These are phyloP conservation scores for Candida montana DNA, from an alignment of 805 yeast species.

Conservation along the genomic window DNA sequence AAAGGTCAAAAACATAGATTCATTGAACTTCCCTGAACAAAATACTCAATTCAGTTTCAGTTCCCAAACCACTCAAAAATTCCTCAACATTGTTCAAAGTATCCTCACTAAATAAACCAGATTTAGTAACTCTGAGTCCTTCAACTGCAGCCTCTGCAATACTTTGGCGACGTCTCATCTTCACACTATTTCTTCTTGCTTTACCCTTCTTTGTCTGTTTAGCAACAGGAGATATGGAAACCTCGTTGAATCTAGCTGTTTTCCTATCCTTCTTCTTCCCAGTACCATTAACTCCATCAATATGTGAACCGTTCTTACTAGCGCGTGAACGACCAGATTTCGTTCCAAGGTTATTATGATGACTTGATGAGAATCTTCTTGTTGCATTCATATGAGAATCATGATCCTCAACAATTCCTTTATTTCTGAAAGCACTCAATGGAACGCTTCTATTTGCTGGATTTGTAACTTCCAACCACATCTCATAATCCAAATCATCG, in stretches of 20 bases:
- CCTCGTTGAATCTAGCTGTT: slow-evolving; percentile 11
- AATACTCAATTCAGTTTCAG: slow-evolving; percentile 34
- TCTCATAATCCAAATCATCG: slow-evolving; percentile 31
- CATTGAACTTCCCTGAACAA: slow-evolving; percentile 27
- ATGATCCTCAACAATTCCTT: slow-evolving; percentile 41
- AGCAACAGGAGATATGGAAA: slow-evolving; percentile 17
- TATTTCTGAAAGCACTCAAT: slow-evolving; percentile 84
- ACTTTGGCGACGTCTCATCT: slow-evolving; percentile 55
- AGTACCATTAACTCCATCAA: background rate
- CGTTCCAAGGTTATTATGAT: background rate
- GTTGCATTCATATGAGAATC: slow-evolving; percentile 25
- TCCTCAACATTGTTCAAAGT: slow-evolving; percentile 74
- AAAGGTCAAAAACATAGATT: no score
- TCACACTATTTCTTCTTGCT: slow-evolving; percentile 22
- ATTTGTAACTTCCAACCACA: slow-evolving; percentile 28
- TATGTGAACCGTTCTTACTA: background rate
- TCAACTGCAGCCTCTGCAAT: slow-evolving; percentile 72
- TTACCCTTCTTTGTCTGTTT: slow-evolving; percentile 11
- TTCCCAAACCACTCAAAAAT: slow-evolving; percentile 47
- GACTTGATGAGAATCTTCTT: slow-evolving; percentile 17
- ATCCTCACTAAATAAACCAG: slow-evolving; percentile 72
- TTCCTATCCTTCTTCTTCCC: slow-evolving; percentile 11
- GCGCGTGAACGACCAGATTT: slow-evolving; percentile 2
- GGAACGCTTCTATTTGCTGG: slow-evolving; percentile 58
- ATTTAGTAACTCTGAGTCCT: slow-evolving; percentile 68